Evolutionary conservation across 2,329 filamentous ascomycete species (phyloP), one percentile per base, ranked within the genome.

Genomic region (Fusarium tricinctum): DNA sequence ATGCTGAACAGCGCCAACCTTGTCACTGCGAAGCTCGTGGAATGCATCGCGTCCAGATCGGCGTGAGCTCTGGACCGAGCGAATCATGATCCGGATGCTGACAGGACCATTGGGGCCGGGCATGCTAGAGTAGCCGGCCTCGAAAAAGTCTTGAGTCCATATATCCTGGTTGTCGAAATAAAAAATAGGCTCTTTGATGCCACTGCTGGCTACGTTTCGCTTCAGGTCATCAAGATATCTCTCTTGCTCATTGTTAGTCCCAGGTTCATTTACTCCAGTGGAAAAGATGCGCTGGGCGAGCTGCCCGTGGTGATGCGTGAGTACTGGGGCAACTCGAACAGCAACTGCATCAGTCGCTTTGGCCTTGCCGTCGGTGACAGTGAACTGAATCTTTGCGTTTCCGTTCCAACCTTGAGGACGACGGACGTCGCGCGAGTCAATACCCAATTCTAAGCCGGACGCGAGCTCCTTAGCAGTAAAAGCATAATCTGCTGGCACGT

Each of bases 101-200:
- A 77, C 54, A 6, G 77, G 69, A 0, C 79, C 77, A 4, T 78
- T 42, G 0, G 77, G 77, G 0, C 79, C 80, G 1, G 80, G 80
- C 52, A 82, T 81, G 46, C 75, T 80, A 0, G 74, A 68, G 56
- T 79, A 82, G 0, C 71, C 80, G 0, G 80, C 76, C 63, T 82
- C 79, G 22, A 82, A 64, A 42, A 78, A 76, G 57, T 82, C 80
- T 49, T 82, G 80, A 0, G 75, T 74, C 81, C 79, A 82, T 19
- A 67, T 53, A 44, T 67, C 63, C 8, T 51, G 45, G 6, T 63
- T 49, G 2, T 42, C 32, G 40, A 67, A 67, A 9, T 67, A 14
- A 30, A 67, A 67, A 1, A 67, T 13, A 2, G 63, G 50, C 12
- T 67, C 63, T 1, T 49, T 66, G 10, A 67, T 58, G 6, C 63